phyloP scores from a whole-genome alignment of 2,329 filamentous ascomycete genomes.

The Dendryphion nanum region DNA sequence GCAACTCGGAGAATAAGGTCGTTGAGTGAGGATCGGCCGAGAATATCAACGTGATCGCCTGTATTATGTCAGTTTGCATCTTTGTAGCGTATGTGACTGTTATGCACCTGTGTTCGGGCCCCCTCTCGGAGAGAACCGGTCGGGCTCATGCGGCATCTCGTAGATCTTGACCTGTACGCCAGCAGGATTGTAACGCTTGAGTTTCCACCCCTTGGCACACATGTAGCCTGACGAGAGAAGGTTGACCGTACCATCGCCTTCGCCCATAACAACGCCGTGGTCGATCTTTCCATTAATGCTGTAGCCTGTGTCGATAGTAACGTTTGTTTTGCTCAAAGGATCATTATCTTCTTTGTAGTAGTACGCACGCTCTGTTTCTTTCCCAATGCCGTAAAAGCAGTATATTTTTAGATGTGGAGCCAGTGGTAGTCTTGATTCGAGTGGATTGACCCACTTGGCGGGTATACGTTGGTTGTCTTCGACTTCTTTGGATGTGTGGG shows the following conservation, averaged over 20 bases:
- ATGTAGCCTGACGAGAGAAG: slow-evolving; percentile 92
- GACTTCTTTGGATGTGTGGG: slow-evolving; percentile 75
- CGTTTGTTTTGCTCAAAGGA: slow-evolving; percentile 63
- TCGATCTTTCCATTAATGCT: slow-evolving; percentile 57
- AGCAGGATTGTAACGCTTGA: slow-evolving; percentile 90
- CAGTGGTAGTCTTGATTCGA: slow-evolving; percentile 81
- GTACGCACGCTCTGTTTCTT: slow-evolving; percentile 88
- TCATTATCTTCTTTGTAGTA: slow-evolving; percentile 79
- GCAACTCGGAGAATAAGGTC: slow-evolving; percentile 86
- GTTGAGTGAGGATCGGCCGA: slow-evolving; percentile 84
- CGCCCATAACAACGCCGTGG: slow-evolving; percentile 90
- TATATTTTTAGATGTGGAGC: slow-evolving; percentile 92
- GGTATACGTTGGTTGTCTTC: slow-evolving; percentile 59
- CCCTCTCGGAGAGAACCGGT: slow-evolving; percentile 80
- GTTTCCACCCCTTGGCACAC: slow-evolving; percentile 92
- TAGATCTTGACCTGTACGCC: slow-evolving; percentile 77
- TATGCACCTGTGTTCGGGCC: slow-evolving; percentile 61
- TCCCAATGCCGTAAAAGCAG: slow-evolving; percentile 95
- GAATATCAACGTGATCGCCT: slow-evolving; percentile 94
- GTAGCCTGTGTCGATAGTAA: slow-evolving; percentile 54
- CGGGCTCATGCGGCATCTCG: slow-evolving; percentile 96
- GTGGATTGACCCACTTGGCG: slow-evolving; percentile 88
- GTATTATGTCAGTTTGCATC: not conserved
- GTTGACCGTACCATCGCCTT: slow-evolving; percentile 94
- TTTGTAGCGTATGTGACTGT: not conserved